Conservation (phyloP, 305 asterid species). For the Lippia alba region DNA sequence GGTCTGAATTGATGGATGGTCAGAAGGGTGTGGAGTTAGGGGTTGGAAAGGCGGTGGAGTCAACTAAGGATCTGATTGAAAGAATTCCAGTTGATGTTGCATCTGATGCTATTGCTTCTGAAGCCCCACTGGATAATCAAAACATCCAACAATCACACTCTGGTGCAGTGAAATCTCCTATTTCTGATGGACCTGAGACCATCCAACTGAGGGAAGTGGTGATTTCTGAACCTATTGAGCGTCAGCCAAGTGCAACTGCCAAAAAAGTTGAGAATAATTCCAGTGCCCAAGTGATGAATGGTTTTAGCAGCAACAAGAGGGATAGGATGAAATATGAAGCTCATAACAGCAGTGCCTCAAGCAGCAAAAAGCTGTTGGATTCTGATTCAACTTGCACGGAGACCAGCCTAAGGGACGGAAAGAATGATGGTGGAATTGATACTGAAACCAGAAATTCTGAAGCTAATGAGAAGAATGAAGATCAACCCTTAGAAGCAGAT, state of each 20-base stretch:
- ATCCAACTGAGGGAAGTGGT: slow-evolving; percentile 42
- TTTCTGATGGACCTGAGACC: slow-evolving; percentile 45
- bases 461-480: slow-evolving; percentile 35
- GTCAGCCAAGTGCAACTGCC: slow-evolving; percentile 42
- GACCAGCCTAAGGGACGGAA: slow-evolving; percentile 48
- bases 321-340: slow-evolving; percentile 43
- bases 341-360: slow-evolving; percentile 42
- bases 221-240: slow-evolving; percentile 46
- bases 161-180: slow-evolving; percentile 48
- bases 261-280: slow-evolving; percentile 49
- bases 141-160: slow-evolving; percentile 44
- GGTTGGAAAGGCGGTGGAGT: slow-evolving; percentile 50
- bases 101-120: slow-evolving; percentile 51
- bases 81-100: slow-evolving; percentile 29
- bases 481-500: slow-evolving; percentile 40
- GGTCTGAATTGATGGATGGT: slow-evolving; percentile 44
- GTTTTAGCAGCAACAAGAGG: slow-evolving; percentile 43
- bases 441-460: slow-evolving; percentile 42
- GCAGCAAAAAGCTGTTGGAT: slow-evolving; percentile 53
- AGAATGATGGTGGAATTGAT: slow-evolving; percentile 45
- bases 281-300: slow-evolving; percentile 46
- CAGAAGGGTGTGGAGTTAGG: slow-evolving; percentile 53
- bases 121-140: slow-evolving; percentile 44
- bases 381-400: slow-evolving; percentile 57
- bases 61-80: slow-evolving; percentile 48